Percentiles rank a stretch among this genome's conserved stretches.
These are phyloP conservation scores for Castanopsis chinensis DNA, from an alignment of 306 rosid species.

Conservation along the genomic window DNA sequence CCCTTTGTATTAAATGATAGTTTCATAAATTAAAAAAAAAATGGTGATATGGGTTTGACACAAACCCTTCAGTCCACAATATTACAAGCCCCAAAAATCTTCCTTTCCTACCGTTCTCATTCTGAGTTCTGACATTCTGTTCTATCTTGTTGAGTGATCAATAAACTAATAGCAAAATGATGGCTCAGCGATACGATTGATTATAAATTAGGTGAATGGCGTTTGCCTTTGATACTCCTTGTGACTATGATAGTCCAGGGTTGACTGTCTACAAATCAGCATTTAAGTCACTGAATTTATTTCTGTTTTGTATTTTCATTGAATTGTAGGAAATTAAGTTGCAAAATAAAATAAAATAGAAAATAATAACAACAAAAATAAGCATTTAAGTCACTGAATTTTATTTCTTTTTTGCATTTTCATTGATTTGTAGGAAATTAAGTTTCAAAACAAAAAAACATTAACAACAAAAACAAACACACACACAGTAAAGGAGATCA, in stretches of 20 bases:
- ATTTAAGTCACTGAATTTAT: neutral
- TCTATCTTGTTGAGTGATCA: neutral
- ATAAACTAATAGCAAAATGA: neutral
- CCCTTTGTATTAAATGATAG: conserved; percentile 21
- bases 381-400: no score
- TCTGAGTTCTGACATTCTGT: neutral
- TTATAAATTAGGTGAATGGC: neutral
- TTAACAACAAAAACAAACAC: neutral
- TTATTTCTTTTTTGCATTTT: neutral
- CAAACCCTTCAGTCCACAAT: neutral
- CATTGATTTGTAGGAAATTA: neutral
- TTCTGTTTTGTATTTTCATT: neutral
- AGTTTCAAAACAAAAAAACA: neutral
- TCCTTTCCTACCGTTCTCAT: neutral
- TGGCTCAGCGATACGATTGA: neutral
- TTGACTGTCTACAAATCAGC: neutral
- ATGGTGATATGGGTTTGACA: neutral
- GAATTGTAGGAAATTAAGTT: neutral
- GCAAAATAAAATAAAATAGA: neutral
- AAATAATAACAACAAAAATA: neutral
- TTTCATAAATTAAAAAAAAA: neutral
- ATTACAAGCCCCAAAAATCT: neutral
- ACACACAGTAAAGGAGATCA: neutral
- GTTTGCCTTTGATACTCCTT: neutral
- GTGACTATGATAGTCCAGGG: neutral